Evolutionary conservation across 75 land plant genomes (phyloP), one percentile per base, ranked within the genome.

Genomic region (Pseudotsuga menziesii): DNA sequence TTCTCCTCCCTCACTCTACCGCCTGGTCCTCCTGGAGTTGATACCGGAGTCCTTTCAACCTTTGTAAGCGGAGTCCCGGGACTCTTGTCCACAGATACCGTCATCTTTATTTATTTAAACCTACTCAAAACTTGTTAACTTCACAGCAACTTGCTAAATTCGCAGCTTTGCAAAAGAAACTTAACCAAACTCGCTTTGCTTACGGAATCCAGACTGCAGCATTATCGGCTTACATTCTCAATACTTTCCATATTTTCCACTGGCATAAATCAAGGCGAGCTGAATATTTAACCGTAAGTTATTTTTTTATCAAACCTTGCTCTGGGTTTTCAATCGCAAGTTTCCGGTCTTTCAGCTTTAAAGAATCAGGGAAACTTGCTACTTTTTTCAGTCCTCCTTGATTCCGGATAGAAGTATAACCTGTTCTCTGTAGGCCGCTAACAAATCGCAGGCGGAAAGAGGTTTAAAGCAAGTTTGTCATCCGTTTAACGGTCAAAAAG

Each of bases 1-100:
- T 92, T 92, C 86, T 92, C 95, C 79, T 92, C 92, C 74, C 78
- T 88, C 2, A 75, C 79, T 78, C 58, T 84, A 36, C 22, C n/a
- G 13, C 22, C 23, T 0, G 84, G 26, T 8, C 89, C 85, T 5
- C 87, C 91, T 26, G 90, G 92, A 5, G 92, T 88, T 0, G 86
- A 58, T 13, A 85, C 73, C 52, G 84, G 79, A 19, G 90, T 87
- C 3, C 87, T 83, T 44, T 76, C 75, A 8, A 77, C 44, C 75
- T 77, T 77, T 22, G 78, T 15, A 22, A 74, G 73, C 48, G 83
- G 83, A 15, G 83, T 81, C 12, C 55, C 61, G 13, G 92, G 92
- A 20, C 90, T 85, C 76, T 75, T 83, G 58, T 74, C 77, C 22
- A 87, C 78, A 80, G 57, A 25, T 58, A 54, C 44, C 2, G 78